A percentile compares a stretch with the other conserved stretches of the same genome.
These are phyloP conservation scores for Platanthera zijinensis DNA, from an alignment of 106 monocot species.

Conservation along the genomic window DNA sequence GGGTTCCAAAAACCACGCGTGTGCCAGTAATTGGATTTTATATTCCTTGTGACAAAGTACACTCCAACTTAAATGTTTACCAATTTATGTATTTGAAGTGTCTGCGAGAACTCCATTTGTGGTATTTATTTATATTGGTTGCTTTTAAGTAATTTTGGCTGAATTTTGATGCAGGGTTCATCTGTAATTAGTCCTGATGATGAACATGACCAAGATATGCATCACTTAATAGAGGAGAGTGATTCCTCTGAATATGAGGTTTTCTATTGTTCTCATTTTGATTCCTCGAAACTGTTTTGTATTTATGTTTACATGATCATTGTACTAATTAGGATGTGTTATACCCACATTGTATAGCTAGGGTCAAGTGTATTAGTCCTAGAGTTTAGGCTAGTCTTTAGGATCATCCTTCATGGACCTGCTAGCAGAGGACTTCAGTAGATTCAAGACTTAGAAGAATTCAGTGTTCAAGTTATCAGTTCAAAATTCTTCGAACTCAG, in stretches of 20 bases:
- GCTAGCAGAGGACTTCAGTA: too few relatives aligned
- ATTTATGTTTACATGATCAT: not conserved
- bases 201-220: not conserved
- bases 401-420: too few relatives aligned
- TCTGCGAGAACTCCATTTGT: not conserved
- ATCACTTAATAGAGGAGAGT: constrained; percentile 36
- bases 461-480: too few relatives aligned
- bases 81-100: not conserved
- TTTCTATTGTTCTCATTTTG: not conserved
- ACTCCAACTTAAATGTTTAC: not conserved
- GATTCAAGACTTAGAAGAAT: too few relatives aligned
- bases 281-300: not conserved
- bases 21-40: not conserved
- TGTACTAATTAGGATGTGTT: too few relatives aligned
- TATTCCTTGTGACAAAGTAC: not conserved
- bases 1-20: not conserved
- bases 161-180: not conserved
- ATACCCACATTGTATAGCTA: too few relatives aligned
- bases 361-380: too few relatives aligned
- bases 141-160: not conserved
- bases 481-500: too few relatives aligned
- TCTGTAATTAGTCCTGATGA: not conserved
- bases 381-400: too few relatives aligned
- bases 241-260: constrained; percentile 99
- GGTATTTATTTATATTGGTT: not conserved